These are phyloP conservation scores for Cucurbita argyrosperma DNA, from an alignment of 306 rosid genomes.

Conservation along the genomic window DNA sequence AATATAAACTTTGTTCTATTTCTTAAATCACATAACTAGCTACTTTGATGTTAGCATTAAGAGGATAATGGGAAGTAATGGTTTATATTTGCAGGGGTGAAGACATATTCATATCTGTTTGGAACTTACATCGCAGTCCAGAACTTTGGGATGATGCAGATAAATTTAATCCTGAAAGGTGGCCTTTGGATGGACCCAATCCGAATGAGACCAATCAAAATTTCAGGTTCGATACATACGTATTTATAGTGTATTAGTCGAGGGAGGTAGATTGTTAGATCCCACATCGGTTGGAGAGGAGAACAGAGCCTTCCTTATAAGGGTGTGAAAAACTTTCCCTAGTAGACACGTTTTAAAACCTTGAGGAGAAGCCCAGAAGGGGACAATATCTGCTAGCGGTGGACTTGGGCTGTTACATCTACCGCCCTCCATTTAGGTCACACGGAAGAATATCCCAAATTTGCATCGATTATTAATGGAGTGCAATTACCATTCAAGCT, in stretches of 20 bases:
- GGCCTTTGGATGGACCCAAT: slow-evolving; percentile 92
- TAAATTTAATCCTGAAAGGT: slow-evolving; percentile 79
- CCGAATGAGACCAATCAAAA: slow-evolving; percentile 92
- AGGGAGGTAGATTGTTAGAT: too few relatives aligned
- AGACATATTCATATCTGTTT: slow-evolving; percentile 79
- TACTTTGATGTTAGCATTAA: not conserved
- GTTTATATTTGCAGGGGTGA: slow-evolving; percentile 54
- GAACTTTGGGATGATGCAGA: slow-evolving; percentile 73
- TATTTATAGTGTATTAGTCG: too few relatives aligned
- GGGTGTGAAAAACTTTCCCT: too few relatives aligned
- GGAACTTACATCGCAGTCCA: slow-evolving; percentile 94
- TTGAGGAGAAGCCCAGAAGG: too few relatives aligned
- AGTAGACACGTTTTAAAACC: too few relatives aligned
- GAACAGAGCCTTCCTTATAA: too few relatives aligned
- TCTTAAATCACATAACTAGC: not conserved
- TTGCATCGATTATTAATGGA: not conserved
- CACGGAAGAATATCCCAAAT: not conserved
- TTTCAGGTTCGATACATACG: slow-evolving; percentile 36
- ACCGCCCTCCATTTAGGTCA: too few relatives aligned
- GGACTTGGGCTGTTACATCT: too few relatives aligned
- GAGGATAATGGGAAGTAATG: not conserved
- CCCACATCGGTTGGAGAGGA: too few relatives aligned
- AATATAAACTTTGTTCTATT: not conserved
- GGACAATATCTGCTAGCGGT: too few relatives aligned
- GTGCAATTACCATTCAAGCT: not conserved